These are phyloP conservation scores for Lepidium didymum DNA, from an alignment of 345 rosid species.

Conservation along the genomic window DNA sequence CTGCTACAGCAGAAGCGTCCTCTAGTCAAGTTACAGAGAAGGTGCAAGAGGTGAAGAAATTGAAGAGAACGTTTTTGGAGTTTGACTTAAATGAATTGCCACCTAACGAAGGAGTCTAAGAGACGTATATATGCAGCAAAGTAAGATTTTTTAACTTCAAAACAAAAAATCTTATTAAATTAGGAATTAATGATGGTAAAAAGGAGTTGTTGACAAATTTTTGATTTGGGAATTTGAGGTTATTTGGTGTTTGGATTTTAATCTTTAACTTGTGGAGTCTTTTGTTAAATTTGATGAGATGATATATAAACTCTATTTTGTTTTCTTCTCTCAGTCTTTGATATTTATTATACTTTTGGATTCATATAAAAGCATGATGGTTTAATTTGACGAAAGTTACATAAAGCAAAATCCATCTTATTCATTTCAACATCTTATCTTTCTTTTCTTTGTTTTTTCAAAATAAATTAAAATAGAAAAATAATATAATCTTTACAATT, in stretches of 20 bases:
- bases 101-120: conserved; percentile 26
- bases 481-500: neutral
- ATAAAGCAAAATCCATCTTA: conserved; percentile 17
- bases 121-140: conserved; percentile 26
- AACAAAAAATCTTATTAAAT: neutral
- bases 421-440: conserved; percentile 28
- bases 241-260: conserved; percentile 18
- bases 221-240: conserved; percentile 1
- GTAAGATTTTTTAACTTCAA: conserved; percentile 14
- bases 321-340: conserved; percentile 20
- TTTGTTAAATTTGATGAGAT: conserved; percentile 18
- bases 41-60: conserved; percentile 21
- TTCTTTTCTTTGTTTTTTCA: neutral
- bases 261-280: conserved; percentile 27
- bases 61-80: conserved; percentile 13
- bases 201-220: conserved; percentile 21
- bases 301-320: neutral
- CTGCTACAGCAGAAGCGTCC: conserved; percentile 13
- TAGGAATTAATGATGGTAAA: conserved; percentile 18
- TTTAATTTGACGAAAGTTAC: conserved; percentile 20
- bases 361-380: conserved; percentile 25
- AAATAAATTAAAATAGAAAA: neutral
- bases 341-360: conserved; percentile 10
- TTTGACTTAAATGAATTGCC: conserved; percentile 34
- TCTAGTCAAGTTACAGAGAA: conserved; percentile 22